These are phyloP conservation scores for Aspergillus eucalypticola DNA, from an alignment of 2,329 filamentous ascomycete species.

Conservation along the genomic window DNA sequence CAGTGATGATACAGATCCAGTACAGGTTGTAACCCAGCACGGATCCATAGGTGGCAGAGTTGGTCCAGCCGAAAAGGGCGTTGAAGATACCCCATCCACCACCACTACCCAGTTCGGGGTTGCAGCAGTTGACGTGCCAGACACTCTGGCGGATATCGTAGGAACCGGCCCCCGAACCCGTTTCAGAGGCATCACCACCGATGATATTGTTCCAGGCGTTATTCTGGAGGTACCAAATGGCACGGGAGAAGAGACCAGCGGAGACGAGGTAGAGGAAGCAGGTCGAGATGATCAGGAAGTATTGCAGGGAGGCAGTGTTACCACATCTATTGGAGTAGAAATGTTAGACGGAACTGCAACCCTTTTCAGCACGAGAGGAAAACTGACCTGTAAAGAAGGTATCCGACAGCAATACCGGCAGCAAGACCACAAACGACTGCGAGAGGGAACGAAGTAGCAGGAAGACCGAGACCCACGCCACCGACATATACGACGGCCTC, in stretches of 20 bases:
- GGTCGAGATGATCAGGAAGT: conserved; percentile 79
- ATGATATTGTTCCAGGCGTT: conserved; percentile 51
- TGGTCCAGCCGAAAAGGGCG: conserved; percentile 80
- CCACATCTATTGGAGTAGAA: conserved; percentile 50
- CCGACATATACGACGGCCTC: conserved; percentile 23
- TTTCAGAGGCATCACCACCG: conserved; percentile 57
- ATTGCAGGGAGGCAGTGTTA: conserved; percentile 66
- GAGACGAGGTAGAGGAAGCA: conserved; percentile 83
- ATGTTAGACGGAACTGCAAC: neutral
- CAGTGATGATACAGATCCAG: conserved; percentile 53
- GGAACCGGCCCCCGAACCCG: conserved; percentile 68
- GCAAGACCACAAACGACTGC: conserved; percentile 72
- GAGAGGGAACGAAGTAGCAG: conserved; percentile 42
- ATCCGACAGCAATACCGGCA: conserved; percentile 68
- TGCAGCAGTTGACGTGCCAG: conserved; percentile 87
- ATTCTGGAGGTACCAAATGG: conserved; percentile 72
- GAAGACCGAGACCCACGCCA: conserved; percentile 58
- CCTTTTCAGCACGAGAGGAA: neutral
- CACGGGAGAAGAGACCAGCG: conserved; percentile 76
- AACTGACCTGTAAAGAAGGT: conserved; percentile 72
- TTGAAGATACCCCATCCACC: conserved; percentile 87
- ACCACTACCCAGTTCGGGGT: conserved; percentile 68
- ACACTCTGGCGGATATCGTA: conserved; percentile 77
- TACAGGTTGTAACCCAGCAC: conserved; percentile 86
- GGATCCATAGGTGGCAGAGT: conserved; percentile 83